Evolutionary conservation across 192 early-diverging fungal species (phyloP), one percentile per base, ranked within the genome.

Genomic region (Mortierella claussenii): DNA sequence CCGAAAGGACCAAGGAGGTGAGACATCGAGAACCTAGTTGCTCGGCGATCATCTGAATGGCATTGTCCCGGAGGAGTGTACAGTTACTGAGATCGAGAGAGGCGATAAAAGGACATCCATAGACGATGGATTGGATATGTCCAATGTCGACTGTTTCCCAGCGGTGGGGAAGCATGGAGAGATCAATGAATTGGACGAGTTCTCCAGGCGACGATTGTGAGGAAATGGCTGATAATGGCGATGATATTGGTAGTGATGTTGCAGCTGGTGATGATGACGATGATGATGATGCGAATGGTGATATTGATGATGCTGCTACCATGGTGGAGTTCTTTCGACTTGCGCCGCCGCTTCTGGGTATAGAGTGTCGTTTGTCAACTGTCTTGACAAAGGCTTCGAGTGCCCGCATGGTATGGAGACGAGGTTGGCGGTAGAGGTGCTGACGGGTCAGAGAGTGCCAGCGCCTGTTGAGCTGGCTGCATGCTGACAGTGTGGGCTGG

Each of bases 151-250:
- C 59, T 12, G 32, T 45, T 2, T 76, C 59, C 73, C 73, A 76
- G 4, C 73, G 73, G 32, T 76, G 73, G 8, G 73, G 65, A 27
- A 76, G 17, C 73, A 76, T 76, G 32, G 73, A 66, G 9, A 76
- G 58, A 54, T 76, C 45, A 47, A 76, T 42, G 6, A 36, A 48
- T 20, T 55, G 10, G 12, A 76, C 73, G 12, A 67, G 43, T 3
- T n/a, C 52, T 18, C 73, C 65, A 28, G 31, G 28, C 8, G 56
- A 63, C n/a, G 34, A 26, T 10, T 12, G 3, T 9, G 7, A 8
- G 5, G 24, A 2, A 3, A 56, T 42, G 21, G 2, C 21, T n/a
- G 21, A 7, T 13, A 37, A 31, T 54, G 21, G 30, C 20, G 42
- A 55, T 9, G 31, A 12, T 44, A 37, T 30, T 32, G 52, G 6